A percentile compares a stretch with the other conserved stretches of the same genome.
These are phyloP conservation scores for Fraxinus ornus DNA, from an alignment of 305 asterid genomes.

Conservation along the genomic window DNA sequence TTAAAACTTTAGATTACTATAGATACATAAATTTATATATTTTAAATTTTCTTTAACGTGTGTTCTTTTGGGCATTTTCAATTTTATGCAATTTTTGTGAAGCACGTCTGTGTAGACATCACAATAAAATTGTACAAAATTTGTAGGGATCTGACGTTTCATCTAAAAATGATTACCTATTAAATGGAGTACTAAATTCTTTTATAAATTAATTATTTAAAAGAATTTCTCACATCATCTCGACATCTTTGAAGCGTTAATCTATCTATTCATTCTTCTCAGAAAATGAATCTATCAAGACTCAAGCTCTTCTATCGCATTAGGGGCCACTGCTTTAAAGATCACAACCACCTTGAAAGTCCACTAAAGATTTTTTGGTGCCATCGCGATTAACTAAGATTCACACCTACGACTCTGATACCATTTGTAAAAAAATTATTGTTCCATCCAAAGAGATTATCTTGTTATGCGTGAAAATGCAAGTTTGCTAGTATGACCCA, in stretches of 20 bases:
- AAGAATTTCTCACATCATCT: not conserved
- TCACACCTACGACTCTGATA: not conserved
- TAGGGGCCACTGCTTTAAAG: not conserved
- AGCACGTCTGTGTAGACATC: not conserved
- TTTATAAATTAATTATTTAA: not conserved
- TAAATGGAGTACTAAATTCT: not conserved
- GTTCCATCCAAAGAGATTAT: not conserved
- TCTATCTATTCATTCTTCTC: not conserved
- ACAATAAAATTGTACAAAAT: not conserved
- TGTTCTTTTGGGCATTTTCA: not conserved
- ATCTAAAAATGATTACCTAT: not conserved
- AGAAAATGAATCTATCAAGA: not conserved
- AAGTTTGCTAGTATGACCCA: not conserved
- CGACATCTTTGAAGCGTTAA: not conserved
- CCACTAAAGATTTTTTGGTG: not conserved
- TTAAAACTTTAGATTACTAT: not conserved
- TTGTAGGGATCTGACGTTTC: not conserved
- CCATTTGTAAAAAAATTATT: not conserved
- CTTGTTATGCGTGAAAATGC: not conserved
- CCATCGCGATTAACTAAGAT: not conserved
- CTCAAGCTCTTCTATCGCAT: not conserved
- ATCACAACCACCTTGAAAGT: not conserved
- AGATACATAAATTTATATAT: not conserved
- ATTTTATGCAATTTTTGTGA: not conserved
- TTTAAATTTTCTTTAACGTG: not conserved